Percentiles rank a stretch among this genome's conserved stretches.
Evolutionary conservation across 106 monocot genomes (phyloP).

Genomic region (Dactylorhiza incarnata): DNA sequence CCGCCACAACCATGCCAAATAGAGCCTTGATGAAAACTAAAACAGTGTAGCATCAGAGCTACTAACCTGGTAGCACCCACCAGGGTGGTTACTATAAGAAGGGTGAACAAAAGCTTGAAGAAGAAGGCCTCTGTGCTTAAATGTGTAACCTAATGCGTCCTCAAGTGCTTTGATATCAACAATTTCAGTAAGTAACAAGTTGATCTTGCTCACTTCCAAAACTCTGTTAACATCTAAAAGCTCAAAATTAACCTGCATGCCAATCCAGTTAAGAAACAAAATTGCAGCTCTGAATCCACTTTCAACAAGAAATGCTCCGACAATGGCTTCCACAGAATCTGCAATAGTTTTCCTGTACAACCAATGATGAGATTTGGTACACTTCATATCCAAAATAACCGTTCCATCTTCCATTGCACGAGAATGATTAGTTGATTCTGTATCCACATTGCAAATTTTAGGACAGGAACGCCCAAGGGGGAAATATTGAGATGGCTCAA

Average conservation of each 20-base stretch:
- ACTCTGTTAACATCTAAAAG: slow-evolving; percentile 40
- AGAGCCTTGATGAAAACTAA: neutral
- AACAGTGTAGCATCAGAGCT: neutral
- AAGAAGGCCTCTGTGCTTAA: slow-evolving; percentile 75
- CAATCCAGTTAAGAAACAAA: slow-evolving; percentile 84
- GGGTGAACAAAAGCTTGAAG: slow-evolving; percentile 84
- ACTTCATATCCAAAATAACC: slow-evolving; percentile 22
- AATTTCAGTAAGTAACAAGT: slow-evolving; percentile 38
- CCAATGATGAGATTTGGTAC: slow-evolving; percentile 74
- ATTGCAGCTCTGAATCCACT: slow-evolving; percentile 79
- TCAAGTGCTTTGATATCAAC: slow-evolving; percentile 55
- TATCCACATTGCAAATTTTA: slow-evolving; percentile 42
- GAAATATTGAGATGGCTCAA: slow-evolving; percentile 73
- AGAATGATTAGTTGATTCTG: slow-evolving; percentile 31
- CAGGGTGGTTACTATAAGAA: slow-evolving; percentile 72
- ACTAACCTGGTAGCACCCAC: slow-evolving; percentile 96
- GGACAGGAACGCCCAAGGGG: slow-evolving; percentile 65
- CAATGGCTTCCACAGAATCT: slow-evolving; percentile 88
- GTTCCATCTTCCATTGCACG: slow-evolving; percentile 13
- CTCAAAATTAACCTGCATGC: slow-evolving; percentile 59
- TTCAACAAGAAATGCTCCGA: slow-evolving; percentile 91
- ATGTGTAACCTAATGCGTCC: slow-evolving; percentile 49
- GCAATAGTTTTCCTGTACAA: slow-evolving; percentile 79
- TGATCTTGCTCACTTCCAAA: slow-evolving; percentile 36
- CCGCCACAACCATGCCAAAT: too few species aligned